phyloP scores from a whole-genome alignment of 2,329 filamentous ascomycete genomes.

The Coniochaeta sp. region DNA sequence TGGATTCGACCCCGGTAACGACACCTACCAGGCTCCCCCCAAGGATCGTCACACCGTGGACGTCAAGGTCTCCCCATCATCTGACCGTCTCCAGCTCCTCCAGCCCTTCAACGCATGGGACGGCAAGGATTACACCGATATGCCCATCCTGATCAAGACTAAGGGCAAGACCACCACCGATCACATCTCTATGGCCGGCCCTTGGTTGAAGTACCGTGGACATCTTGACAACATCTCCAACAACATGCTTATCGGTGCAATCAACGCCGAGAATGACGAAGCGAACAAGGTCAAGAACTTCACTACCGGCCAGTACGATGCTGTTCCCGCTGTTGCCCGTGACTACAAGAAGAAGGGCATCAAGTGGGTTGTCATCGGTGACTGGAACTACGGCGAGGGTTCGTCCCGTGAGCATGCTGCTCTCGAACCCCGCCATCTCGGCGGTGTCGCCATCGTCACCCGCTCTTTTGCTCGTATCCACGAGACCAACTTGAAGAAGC shows the following conservation, averaged over 20 bases:
- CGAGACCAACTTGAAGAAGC: conserved; percentile 99
- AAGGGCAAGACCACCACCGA: conserved; percentile 96
- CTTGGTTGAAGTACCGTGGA: conserved; percentile 82
- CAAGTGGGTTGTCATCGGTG: conserved; percentile 94
- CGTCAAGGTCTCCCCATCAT: conserved; percentile 80
- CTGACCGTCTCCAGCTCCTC: conserved; percentile 91
- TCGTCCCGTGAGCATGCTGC: conserved; percentile 97
- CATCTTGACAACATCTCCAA: conserved; percentile 99
- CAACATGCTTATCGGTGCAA: conserved; percentile 98
- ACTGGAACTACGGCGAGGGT: conserved; percentile 99
- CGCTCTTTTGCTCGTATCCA: conserved; percentile 97
- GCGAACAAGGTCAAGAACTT: conserved; percentile 96
- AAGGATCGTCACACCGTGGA: conserved; percentile 62
- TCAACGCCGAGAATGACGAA: conserved; percentile 92
- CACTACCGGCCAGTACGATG: conserved; percentile 74
- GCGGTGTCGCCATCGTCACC: conserved; percentile 93
- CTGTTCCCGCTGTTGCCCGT: conserved; percentile 88
- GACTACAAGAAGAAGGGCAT: conserved; percentile 98
- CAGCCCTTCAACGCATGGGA: conserved; percentile 82
- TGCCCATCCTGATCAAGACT: conserved; percentile 94
- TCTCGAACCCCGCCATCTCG: conserved; percentile 93
- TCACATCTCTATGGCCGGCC: conserved; percentile 57
- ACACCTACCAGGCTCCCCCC: conserved; percentile 96
- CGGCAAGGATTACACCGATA: conserved; percentile 75
- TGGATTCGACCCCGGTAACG: conserved; percentile 80